Base-by-base conservation (phyloP, 1,284 basidiomycete genomes). In the Amylostereum areolatum region DNA sequence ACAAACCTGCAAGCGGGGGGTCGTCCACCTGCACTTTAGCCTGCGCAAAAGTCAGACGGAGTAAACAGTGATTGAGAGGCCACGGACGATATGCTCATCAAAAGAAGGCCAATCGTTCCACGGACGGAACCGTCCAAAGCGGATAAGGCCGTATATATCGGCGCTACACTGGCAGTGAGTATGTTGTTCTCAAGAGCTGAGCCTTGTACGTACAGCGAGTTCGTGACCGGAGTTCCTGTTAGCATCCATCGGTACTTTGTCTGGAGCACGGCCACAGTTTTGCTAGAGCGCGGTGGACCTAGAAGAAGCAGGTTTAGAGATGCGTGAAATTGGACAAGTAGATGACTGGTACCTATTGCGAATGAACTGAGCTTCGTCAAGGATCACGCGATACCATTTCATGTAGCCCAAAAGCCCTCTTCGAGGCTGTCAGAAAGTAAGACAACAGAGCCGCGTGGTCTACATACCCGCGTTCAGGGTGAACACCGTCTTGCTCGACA, bases 341-440 rank as follows among this genome's bases (percentile, higher is more conserved):
- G 37, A 30, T n/a, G 9, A 25, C 6, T 49, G 55, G 12, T 51
- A 75, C 73, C 82, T 71, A 57, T 84, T 86, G 28, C 83, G 73
- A 53, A 85, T 82, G 58, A 81, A 83, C 57, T 87, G 83, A 0
- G 84, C 82, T 61, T 87, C 84, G 53, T 87, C 84, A 3, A 81
- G 73, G 50, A 87, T 68, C 9, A 80, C 76, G 5, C 84, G 74
- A 57, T 74, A 81, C 67, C 82, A 87, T 42, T 72, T 73, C 39
- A 72, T 72, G 32, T 70, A 68, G 2, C 81, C 74, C 6, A 85
- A 65, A 4, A 78, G 59, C 5, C 83, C 83, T 5, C 81, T 81
- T 18, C 18, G 1, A 18, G 18, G 18, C 18, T 18, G 18, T 18
- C 18, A 18, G 18, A 18, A 18, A 18, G 18, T 18, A 18, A 18